Evolutionary conservation across 331 rosid genomes (phyloP), one percentile per base, ranked within the genome.

Genomic region (Telfairia occidentalis): DNA sequence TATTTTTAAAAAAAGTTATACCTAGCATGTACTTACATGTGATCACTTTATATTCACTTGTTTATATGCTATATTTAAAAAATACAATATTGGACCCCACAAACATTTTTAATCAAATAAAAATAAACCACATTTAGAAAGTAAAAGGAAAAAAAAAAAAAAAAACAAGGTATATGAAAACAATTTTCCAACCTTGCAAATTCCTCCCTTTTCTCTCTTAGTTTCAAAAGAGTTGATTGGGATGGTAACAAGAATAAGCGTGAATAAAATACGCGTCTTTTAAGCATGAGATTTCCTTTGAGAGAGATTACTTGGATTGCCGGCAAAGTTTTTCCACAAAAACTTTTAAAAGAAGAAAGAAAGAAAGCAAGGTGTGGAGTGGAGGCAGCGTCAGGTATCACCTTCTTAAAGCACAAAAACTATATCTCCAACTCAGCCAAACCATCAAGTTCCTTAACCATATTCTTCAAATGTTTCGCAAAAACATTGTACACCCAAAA

Each of bases 251-350:
- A 67, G 73, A 67, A 67, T 19, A 38, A 32, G 9, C n/a, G 64
- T 57, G 64, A 24, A 57, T 26, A 24, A 57, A 28, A 19, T 1
- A n/a, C 0, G 34, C 18, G 5, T n/a, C 1, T 37, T 66, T 2
- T 11, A 73, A 38, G 48, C 23, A 19, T n/a, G 77, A 37, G n/a
- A n/a, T n/a, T n/a, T n/a, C n/a, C n/a, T n/a, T n/a, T n/a, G 34
- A 5, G 16, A 42, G 1, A 64, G 71, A 54, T 76, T 65, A 60
- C 83, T 79, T 83, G 78, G 79, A 81, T 83, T 87, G 84, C 46
- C 38, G 48, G 77, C 60, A 72, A 85, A 85, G 89, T 75, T 67
- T 53, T 43, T n/a, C n/a, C 2, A 18, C 43, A 15, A 38, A 78
- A 70, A 61, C 7, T 28, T 49, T 8, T 79, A 82, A 53, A 81